A percentile compares a stretch with the other conserved stretches of the same genome.
Conservation (phyloP, 2,329 filamentous ascomycete species). For the Ceratocystiopsis sp. region DNA sequence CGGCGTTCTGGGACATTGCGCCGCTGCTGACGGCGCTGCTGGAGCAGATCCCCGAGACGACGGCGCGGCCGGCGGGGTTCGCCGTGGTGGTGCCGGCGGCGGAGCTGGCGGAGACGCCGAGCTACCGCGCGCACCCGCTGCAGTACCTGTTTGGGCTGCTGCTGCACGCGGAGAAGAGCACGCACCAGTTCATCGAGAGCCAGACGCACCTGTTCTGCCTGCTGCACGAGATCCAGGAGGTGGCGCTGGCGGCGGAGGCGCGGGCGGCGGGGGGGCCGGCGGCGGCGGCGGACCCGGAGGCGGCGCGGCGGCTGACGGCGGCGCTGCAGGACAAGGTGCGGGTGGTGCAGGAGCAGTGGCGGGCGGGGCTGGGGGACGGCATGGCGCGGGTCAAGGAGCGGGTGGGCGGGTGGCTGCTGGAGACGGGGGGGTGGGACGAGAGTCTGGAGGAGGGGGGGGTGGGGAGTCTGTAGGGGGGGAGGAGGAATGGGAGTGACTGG, state of each 20-base stretch:
- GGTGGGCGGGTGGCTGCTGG: constrained; percentile 55
- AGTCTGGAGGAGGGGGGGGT: constrained; percentile 42
- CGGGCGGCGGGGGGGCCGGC: constrained; percentile 23
- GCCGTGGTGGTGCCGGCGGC: constrained; percentile 58
- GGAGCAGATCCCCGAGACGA: constrained; percentile 51
- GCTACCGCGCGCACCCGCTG: constrained; percentile 63
- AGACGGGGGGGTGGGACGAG: constrained; percentile 81
- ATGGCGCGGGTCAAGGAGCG: constrained; percentile 57
- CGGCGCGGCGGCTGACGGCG: constrained; percentile 56
- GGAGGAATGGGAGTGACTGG: no score
- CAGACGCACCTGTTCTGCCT: constrained; percentile 84
- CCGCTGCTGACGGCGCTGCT: constrained; percentile 63
- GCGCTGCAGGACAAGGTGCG: constrained; percentile 89
- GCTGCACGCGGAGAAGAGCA: constrained; percentile 76
- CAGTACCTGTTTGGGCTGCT: constrained; percentile 83
- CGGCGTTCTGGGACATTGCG: constrained; percentile 95
- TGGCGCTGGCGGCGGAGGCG: constrained; percentile 52
- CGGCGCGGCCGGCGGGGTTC: constrained; percentile 34
- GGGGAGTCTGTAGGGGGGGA: constrained; percentile 22
- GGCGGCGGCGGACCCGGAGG: constrained; percentile 38
- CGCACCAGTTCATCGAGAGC: constrained; percentile 91
- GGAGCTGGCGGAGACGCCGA: constrained; percentile 75
- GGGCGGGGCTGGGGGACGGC: constrained; percentile 64
- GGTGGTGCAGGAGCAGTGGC: constrained; percentile 83
- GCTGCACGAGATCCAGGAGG: constrained; percentile 76